Evolutionary conservation across 1,139 yeast genomes (phyloP).

Genomic region (Magnusiomyces fungicola): DNA sequence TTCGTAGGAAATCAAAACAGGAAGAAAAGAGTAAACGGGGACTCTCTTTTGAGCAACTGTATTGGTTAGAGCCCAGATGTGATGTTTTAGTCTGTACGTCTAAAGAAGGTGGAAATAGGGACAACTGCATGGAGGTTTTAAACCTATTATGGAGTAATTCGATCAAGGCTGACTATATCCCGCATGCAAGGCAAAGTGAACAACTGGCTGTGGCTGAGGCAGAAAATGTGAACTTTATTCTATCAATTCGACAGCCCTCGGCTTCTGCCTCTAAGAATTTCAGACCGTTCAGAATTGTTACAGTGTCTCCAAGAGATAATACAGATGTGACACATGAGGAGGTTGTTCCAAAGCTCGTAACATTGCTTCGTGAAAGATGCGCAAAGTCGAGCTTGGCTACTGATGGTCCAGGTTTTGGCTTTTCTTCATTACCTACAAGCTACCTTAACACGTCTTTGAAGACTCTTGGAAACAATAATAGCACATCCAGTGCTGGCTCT

Average conservation of each 20-base stretch:
- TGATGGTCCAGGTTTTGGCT: too few species aligned
- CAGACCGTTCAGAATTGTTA: constrained; percentile 68
- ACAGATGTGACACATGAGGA: constrained; percentile 66
- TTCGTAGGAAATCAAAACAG: constrained; percentile 20
- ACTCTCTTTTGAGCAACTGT: neutral
- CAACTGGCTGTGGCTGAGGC: constrained; percentile 59
- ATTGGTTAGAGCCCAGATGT: constrained; percentile 42
- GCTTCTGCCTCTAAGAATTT: constrained; percentile 38
- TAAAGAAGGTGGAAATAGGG: constrained; percentile 39
- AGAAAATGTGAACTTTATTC: constrained; percentile 70
- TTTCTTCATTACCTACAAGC: too few species aligned
- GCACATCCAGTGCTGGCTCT: too few species aligned
- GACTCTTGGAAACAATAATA: too few species aligned
- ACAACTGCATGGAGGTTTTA: constrained; percentile 56
- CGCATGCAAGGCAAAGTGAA: constrained; percentile 48
- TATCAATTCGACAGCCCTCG: constrained; percentile 48
- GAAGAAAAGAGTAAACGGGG: constrained; percentile 6
- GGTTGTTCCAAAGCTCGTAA: constrained; percentile 42
- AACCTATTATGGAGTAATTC: constrained; percentile 61
- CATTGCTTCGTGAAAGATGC: constrained; percentile 35
- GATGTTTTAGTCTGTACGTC: constrained; percentile 73
- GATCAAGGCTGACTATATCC: constrained; percentile 63
- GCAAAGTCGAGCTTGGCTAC: too few species aligned
- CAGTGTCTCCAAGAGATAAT: constrained; percentile 49
- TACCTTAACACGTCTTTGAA: too few species aligned